Evolutionary conservation across 169 alveolate genomes (phyloP), one percentile per base, ranked within the genome.

Genomic region (Miamiensis avidus): DNA sequence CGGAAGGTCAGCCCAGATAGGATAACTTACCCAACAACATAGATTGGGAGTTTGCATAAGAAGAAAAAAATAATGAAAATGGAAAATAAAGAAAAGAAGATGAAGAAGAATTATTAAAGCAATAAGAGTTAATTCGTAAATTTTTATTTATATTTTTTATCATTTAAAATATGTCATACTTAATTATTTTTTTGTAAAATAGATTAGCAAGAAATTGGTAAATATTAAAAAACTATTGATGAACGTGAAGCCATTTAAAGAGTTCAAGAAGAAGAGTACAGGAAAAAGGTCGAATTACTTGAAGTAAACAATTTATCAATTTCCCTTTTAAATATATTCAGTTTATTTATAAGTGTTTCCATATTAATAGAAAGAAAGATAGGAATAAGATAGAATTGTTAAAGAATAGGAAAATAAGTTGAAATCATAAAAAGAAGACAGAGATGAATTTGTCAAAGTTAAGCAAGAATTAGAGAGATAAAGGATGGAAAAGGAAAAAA

Each of bases 31-130:
- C 88, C 74, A 88, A 33, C 34, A 76, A 79, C 31, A 82, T 89
- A 15, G 96, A 94, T 83, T 92, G 95, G 91, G 97, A 94, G 34
- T 85, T 79, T 65, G 95, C 93, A 0, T 76, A 88, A 76, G 74
- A 86, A n/a, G 94, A 90, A 83, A 69, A 87, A 69, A 86, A 89
- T 77, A 83, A 83, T 79, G 83, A 88, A 75, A 83, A 65, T 30
- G 92, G 90, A 84, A 89, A 86, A 75, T 84, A 88, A 69, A 74
- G 65, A 79, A 49, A 79, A n/a, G 74, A 79, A 79, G 76, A 34
- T 0, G 65, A 79, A 29, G 64, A 29, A 25, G 31, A 79, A 20
- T 65, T 29, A 28, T n/a, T n/a, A n/a, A n/a, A n/a, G n/a, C n/a
- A n/a, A n/a, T n/a, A n/a, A n/a, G n/a, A n/a, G n/a, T n/a, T n/a